phyloP scores from a whole-genome alignment of 2,329 filamentous ascomycete species.

The Alternaria consortialis region DNA sequence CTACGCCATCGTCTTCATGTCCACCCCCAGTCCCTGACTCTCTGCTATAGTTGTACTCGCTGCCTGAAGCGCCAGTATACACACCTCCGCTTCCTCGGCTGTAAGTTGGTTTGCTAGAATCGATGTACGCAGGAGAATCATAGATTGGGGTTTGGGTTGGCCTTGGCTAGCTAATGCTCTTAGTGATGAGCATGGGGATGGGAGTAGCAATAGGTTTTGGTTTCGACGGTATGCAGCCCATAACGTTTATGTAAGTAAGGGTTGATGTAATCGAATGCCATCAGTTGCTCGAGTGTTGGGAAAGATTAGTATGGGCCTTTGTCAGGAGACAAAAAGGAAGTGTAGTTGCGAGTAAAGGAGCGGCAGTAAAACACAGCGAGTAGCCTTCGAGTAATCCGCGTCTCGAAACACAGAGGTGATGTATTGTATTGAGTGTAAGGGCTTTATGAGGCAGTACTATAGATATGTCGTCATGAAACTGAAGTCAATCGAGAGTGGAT shows the following conservation, averaged over 20 bases:
- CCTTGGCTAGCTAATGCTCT: background rate
- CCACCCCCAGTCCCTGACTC: background rate
- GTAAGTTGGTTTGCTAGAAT: background rate
- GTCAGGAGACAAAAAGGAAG: too few relatives aligned
- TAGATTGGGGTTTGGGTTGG: background rate
- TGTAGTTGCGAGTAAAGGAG: background rate
- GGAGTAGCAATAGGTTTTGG: too few relatives aligned
- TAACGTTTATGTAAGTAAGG: background rate
- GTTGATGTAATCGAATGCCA: background rate
- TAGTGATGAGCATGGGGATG: background rate
- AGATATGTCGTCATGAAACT: background rate
- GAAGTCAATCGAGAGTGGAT: too few relatives aligned
- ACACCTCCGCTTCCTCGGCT: background rate
- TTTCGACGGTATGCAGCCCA: background rate
- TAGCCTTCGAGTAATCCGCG: background rate
- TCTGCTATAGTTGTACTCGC: background rate
- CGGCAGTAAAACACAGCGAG: background rate
- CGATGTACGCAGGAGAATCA: background rate
- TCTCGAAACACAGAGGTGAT: background rate
- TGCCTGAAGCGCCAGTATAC: background rate
- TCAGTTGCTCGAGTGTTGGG: too few relatives aligned
- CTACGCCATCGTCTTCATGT: background rate
- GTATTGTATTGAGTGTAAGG: background rate
- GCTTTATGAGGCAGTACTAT: rapidly evolving
- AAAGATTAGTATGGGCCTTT: background rate